A percentile compares a stretch with the other conserved stretches of the same genome.
These are phyloP conservation scores for Fusarium verticillioides DNA, from an alignment of 2,329 filamentous ascomycete species.

Conservation along the genomic window DNA sequence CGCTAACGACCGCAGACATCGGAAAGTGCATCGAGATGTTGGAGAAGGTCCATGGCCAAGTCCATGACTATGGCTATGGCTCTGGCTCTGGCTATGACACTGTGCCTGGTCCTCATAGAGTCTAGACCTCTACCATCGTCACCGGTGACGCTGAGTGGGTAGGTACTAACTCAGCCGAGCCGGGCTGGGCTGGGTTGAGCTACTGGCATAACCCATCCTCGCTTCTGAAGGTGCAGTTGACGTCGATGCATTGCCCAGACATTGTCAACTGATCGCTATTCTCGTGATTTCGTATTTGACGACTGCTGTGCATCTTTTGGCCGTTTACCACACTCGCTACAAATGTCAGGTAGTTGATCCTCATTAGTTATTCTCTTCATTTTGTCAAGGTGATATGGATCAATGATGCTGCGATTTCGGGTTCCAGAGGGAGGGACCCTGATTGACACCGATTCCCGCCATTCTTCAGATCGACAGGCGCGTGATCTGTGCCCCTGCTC, in stretches of 20 bases:
- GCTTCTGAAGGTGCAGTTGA: background rate
- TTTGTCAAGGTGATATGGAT: background rate
- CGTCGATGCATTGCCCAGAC: background rate
- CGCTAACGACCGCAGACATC: background rate
- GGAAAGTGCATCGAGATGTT: conserved; percentile 15
- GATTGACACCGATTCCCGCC: conserved; percentile 16
- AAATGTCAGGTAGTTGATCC: no score
- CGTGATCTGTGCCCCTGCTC: conserved; percentile 8
- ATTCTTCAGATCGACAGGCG: conserved; percentile 12
- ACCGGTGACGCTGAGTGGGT: conserved; percentile 18
- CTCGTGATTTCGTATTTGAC: background rate
- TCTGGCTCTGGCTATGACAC: background rate
- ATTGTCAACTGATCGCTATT: background rate
- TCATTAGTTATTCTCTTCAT: background rate
- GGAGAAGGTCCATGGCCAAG: background rate
- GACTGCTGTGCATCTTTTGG: background rate
- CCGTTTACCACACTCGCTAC: no score
- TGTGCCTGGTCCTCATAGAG: conserved; percentile 4
- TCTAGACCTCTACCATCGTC: conserved; percentile 11
- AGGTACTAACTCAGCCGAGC: background rate
- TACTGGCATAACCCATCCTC: background rate
- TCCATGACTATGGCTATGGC: background rate
- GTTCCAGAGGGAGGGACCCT: conserved; percentile 25
- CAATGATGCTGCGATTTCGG: conserved; percentile 22
- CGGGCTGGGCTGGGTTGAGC: background rate